These are phyloP conservation scores for Aristolochia contorta DNA, from an alignment of 164 flowering plant genomes.

Conservation along the genomic window DNA sequence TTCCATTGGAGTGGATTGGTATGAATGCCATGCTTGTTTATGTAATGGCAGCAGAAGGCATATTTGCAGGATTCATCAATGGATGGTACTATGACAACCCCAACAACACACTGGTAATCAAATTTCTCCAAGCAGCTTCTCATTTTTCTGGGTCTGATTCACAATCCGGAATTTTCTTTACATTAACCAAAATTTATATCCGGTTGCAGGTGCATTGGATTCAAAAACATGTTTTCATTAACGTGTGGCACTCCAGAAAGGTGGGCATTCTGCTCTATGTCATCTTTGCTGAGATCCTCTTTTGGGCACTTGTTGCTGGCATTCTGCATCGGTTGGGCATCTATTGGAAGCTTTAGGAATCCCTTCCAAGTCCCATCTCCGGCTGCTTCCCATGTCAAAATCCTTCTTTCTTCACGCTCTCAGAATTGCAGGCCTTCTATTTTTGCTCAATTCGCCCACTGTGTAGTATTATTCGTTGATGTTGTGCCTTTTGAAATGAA, in stretches of 20 bases:
- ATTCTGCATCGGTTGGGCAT: slow-evolving; percentile 44
- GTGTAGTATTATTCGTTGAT: too few species aligned
- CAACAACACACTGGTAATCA: slow-evolving; percentile 61
- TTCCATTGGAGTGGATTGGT: slow-evolving; percentile 92
- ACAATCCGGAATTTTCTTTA: background rate
- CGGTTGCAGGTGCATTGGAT: slow-evolving; percentile 65
- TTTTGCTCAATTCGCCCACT: too few species aligned
- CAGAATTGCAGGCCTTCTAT: too few species aligned
- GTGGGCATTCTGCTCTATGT: slow-evolving; percentile 79
- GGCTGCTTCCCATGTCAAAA: too few species aligned
- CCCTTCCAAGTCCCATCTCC: background rate
- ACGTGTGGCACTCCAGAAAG: slow-evolving; percentile 70
- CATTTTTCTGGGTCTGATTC: background rate
- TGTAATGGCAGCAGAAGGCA: slow-evolving; percentile 90
- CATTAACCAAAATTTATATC: background rate
- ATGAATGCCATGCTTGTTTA: slow-evolving; percentile 96
- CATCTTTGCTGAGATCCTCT: slow-evolving; percentile 77
- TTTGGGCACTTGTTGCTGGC: slow-evolving; percentile 71
- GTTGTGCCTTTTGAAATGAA: too few species aligned
- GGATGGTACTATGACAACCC: slow-evolving; percentile 88
- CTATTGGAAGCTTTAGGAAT: slow-evolving; percentile 73
- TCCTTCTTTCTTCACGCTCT: too few species aligned
- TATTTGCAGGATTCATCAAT: slow-evolving; percentile 79
- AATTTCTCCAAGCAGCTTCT: background rate
- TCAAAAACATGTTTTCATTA: slow-evolving; percentile 64